A percentile compares a stretch with the other conserved stretches of the same genome.
These are phyloP conservation scores for Hirschfeldia incana DNA, from an alignment of 345 rosid species.

Conservation along the genomic window DNA sequence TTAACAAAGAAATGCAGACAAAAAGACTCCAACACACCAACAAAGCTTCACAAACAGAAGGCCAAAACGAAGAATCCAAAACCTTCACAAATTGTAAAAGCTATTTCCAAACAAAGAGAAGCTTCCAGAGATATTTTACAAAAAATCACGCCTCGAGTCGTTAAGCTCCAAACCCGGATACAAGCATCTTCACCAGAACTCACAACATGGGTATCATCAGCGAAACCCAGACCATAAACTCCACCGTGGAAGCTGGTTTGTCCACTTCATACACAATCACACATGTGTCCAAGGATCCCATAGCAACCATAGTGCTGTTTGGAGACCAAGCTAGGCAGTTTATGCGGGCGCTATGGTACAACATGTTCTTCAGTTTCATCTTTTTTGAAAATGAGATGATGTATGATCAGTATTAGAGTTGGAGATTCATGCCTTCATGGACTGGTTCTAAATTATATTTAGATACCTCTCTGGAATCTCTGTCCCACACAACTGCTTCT, in stretches of 20 bases:
- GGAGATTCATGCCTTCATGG: slow-evolving; percentile 2
- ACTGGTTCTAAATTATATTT: background rate
- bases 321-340: slow-evolving; percentile 65
- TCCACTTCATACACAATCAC: slow-evolving; percentile 76
- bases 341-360: background rate
- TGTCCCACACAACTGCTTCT: slow-evolving; percentile 55
- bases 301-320: slow-evolving; percentile 65
- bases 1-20: slow-evolving; percentile 17
- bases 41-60: background rate
- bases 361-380: background rate
- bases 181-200: slow-evolving; percentile 98
- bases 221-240: slow-evolving; percentile 80
- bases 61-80: slow-evolving; percentile 10
- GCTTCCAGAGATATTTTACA: background rate
- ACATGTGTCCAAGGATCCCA: slow-evolving; percentile 87
- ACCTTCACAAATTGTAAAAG: background rate
- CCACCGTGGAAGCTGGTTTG: slow-evolving; percentile 82
- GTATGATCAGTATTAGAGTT: background rate
- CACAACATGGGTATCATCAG: slow-evolving; percentile 56
- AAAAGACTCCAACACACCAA: slow-evolving; percentile 8
- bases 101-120: background rate
- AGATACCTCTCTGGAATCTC: slow-evolving; percentile 67
- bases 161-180: slow-evolving; percentile 69
- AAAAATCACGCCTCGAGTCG: slow-evolving; percentile 20
- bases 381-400: background rate